Evolutionary conservation across 2,329 filamentous ascomycete genomes (phyloP).

Genomic region (Nakataea oryzae): DNA sequence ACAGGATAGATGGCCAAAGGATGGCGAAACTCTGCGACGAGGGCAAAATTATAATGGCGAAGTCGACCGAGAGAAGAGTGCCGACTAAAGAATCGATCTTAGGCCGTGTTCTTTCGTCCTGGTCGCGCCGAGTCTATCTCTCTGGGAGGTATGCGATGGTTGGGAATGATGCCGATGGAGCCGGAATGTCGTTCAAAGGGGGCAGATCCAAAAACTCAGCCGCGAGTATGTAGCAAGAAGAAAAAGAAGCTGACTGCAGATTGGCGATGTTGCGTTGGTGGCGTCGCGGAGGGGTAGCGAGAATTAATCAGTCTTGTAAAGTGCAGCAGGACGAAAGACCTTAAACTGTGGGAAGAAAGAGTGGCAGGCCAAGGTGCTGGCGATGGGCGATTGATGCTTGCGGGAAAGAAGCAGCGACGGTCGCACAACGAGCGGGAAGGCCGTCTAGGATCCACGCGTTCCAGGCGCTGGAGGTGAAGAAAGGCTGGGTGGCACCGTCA

Average conservation of each 20-base stretch:
- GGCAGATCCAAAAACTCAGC: constrained; percentile 1
- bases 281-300: neutral
- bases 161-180: neutral
- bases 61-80: neutral
- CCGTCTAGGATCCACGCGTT: neutral
- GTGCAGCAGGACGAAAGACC: neutral
- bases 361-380: neutral
- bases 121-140: constrained; percentile 1
- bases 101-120: neutral
- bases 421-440: neutral
- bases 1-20: neutral
- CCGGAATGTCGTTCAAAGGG: neutral
- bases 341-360: neutral
- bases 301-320: neutral
- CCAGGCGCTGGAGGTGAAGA: neutral
- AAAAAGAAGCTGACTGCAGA: constrained; percentile 1
- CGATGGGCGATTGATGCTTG: neutral
- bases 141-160: neutral
- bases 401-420: neutral
- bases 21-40: neutral
- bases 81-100: neutral
- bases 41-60: neutral
- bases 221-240: neutral
- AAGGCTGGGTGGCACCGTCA: neutral
- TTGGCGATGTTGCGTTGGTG: neutral